phyloP scores from a whole-genome alignment of 257 asterid genomes.

The Lycium barbarum region DNA sequence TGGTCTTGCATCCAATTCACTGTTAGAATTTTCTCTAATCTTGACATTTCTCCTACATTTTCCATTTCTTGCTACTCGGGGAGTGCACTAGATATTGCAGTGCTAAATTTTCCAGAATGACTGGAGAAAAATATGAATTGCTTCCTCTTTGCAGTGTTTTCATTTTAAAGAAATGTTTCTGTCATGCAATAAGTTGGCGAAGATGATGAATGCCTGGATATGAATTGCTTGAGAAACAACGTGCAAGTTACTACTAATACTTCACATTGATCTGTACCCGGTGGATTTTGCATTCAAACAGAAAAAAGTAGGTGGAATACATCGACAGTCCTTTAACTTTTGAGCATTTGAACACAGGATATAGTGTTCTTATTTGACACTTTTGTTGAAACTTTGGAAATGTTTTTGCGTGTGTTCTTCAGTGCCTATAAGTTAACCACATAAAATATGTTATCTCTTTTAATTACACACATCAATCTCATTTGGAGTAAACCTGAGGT shows the following conservation, averaged over 20 bases:
- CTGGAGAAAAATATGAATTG: background rate
- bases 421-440: background rate
- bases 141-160: background rate
- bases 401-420: background rate
- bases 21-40: background rate
- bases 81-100: conserved; percentile 8
- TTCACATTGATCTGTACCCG: background rate
- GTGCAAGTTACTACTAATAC: background rate
- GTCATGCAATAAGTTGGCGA: background rate
- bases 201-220: background rate
- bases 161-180: background rate
- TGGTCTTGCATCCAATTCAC: background rate
- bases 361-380: background rate
- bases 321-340: background rate
- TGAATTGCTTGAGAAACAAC: conserved; percentile 1
- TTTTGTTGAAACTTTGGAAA: background rate
- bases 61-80: background rate
- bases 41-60: background rate
- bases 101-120: conserved; percentile 20
- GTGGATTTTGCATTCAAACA: background rate
- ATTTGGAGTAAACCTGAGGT: background rate
- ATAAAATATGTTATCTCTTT: background rate
- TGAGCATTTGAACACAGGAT: background rate
- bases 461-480: background rate
- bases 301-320: background rate